Conservation (phyloP, 2,329 filamentous ascomycete genomes). For the Aspergillus arachidicola region DNA sequence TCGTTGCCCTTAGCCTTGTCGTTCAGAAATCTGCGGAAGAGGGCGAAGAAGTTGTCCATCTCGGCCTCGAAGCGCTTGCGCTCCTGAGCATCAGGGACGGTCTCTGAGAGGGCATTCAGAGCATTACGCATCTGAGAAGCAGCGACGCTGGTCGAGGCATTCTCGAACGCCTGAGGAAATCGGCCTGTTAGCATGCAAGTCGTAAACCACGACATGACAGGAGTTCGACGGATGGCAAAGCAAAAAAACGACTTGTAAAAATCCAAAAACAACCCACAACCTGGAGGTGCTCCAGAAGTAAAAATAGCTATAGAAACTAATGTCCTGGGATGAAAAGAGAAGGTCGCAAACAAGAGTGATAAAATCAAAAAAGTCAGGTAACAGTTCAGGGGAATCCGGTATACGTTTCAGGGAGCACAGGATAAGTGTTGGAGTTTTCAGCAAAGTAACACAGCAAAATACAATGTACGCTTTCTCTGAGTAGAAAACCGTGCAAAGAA, state of each 20-base stretch:
- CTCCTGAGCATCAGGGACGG: constrained; percentile 74
- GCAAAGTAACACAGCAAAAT: neutral
- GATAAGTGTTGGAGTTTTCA: neutral
- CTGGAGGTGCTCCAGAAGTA: no score
- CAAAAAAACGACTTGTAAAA: neutral
- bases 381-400: neutral
- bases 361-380: neutral
- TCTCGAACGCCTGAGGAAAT: constrained; percentile 85
- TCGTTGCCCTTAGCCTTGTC: constrained; percentile 98
- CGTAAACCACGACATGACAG: neutral
- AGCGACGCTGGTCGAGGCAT: constrained; percentile 96
- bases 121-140: constrained; percentile 99
- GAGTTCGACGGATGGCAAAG: neutral
- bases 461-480: neutral
- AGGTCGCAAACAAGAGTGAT: neutral
- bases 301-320: no score
- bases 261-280: no score
- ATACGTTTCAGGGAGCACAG: neutral
- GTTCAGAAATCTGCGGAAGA: constrained; percentile 97
- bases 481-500: neutral
- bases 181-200: neutral
- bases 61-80: constrained; percentile 92
- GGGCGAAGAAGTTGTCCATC: constrained; percentile 99
- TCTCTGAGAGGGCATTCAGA: constrained; percentile 88
- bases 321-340: no score